Base-by-base conservation (phyloP, 768 basidiomycete species). In the Suillus tomentosus region DNA sequence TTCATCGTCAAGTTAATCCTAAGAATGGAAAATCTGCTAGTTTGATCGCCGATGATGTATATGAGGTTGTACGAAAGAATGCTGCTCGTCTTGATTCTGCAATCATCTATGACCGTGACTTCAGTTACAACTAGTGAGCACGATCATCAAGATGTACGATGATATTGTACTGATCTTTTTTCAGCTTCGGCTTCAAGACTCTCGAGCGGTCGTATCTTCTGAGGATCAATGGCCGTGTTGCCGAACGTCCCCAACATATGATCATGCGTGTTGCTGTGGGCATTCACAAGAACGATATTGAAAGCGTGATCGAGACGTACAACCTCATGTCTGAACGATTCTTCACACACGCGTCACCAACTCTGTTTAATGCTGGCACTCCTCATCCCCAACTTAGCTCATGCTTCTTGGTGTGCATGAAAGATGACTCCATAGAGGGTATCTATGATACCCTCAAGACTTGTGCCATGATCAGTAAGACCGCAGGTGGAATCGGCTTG, bases 221-320 rank as follows among this genome's bases (percentile, higher is more conserved):
- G 48, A 89, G 95, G 64, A 88, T 99, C 79, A 87, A 96, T 73
- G 94, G 95, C 48, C 92, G 92, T 64, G 94, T 96, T 55, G 96
- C 95, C 48, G 97, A 99, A 77, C 89, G 97, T 43, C 97, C 97
- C 37, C 97, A 99, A 71, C 97, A 99, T 77, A 93, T 99, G 87
- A 90, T 99, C 76, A 99, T 99, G 97, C 95, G 97, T 76, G 97
- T 99, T 63, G 94, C 97, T 54, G 95, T 99, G 54, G 96, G 96
- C 47, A 95, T 99, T 62, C 96, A 99, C 75, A 96, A 95, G 5
- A 73, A 78, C 10, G 92, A 99, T 75, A 85, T 98, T 62, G 94
- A 96, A 24, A 89, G 88, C 40, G 94, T 89, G 55, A 80, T 98
- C 66, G 89, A 97, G 81, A 97, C 96, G 0, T 94, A 95, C 76